Base-by-base conservation (phyloP, 495 filamentous ascomycete genomes). In the Aspergillus olivimuriae region DNA sequence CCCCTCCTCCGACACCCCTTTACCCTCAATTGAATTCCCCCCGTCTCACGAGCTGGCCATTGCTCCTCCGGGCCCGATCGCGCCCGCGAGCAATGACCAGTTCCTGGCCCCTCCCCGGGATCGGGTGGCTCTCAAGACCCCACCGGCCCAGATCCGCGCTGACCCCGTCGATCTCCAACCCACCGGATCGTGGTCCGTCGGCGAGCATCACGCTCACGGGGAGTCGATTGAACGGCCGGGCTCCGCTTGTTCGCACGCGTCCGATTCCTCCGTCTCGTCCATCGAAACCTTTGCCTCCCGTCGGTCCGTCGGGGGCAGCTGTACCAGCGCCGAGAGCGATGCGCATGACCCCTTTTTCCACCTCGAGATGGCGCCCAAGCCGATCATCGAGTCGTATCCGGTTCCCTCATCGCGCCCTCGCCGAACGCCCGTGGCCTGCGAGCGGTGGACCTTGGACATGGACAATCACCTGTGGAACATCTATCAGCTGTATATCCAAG, bases 381-480 rank as follows among this genome's bases (percentile, higher is more conserved):
- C 53, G 4, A 48, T 57, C 12, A 39, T 53, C 16, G 60, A 69
- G 38, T 55, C 62, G 45, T 54, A 70, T 16, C 56, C 65, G 9
- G 41, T 63, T 30, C 52, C 55, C 4, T 57, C 60, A 40, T 57
- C 47, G 20, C 49, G 47, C 16, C 44, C 19, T 18, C 49, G 57
- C n/a, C 62, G 53, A 22, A 36, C 51, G 31, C 43, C 10, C 12
- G 31, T 21, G 5, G 22, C 50, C 22, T 61, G 61, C 48, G 66
- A 63, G 10, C 52, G 62, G 21, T 98, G 90, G 89, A 94, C 86
- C 2, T 76, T 82, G 34, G 84, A 88, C 15, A 94, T 94, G 87
- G 89, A 90, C 62, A 81, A 83, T 26, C 92, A 98, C 57, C 64
- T 98, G 21, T 97, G 94, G 94, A 81, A 85, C 24, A 89, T 86